A percentile compares a stretch with the other conserved stretches of the same genome.
These are phyloP conservation scores for Malus hybrid DNA, from an alignment of 331 rosid species.

Conservation along the genomic window DNA sequence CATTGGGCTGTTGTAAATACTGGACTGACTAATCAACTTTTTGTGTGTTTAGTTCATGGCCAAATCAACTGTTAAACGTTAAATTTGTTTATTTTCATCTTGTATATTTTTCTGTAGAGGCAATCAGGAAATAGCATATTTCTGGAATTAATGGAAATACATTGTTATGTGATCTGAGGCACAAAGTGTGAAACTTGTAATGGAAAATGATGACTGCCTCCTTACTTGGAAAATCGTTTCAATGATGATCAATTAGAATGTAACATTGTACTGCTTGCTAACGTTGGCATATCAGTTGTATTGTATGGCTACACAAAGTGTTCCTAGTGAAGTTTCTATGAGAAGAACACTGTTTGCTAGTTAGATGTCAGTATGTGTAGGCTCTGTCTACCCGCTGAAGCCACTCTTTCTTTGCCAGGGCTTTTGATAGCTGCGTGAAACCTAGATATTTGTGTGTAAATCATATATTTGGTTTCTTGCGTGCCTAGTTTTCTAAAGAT, in stretches of 20 bases:
- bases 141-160: background rate
- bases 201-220: background rate
- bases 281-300: background rate
- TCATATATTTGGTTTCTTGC: background rate
- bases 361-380: background rate
- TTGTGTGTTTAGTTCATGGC: background rate
- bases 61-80: background rate
- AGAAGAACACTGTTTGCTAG: background rate
- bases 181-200: background rate
- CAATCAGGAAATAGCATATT: background rate
- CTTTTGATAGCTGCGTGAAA: background rate
- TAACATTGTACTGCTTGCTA: background rate
- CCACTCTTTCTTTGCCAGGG: background rate
- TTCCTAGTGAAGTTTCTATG: background rate
- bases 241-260: background rate
- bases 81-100: background rate
- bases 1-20: too few relatives aligned
- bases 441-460: background rate
- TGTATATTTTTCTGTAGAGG: background rate
- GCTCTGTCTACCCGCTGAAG: background rate
- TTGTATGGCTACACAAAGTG: background rate
- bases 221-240: too few relatives aligned
- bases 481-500: background rate
- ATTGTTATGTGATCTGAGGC: background rate
- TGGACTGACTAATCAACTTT: too few relatives aligned